Percentiles rank a stretch among this genome's conserved stretches.
Conservation (phyloP, 1,284 basidiomycete species). For the Ceratobasidium sp. region DNA sequence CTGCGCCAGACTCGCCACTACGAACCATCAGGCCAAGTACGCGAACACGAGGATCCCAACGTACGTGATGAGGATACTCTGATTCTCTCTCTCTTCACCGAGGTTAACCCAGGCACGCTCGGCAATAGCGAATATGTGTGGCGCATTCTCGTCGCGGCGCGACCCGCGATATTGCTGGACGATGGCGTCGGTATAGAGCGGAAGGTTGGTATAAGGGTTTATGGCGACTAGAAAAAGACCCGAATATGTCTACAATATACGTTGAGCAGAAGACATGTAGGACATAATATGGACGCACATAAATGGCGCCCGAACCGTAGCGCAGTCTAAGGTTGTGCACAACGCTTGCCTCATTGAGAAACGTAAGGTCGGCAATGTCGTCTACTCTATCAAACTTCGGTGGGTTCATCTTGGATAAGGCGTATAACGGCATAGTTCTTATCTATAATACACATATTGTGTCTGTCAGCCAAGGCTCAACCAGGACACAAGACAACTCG, state of each 20-base stretch:
- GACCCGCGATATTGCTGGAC: constrained; percentile 92
- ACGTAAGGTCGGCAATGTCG: constrained; percentile 98
- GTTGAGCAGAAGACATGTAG: constrained; percentile 9
- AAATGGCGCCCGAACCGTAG: constrained; percentile 92
- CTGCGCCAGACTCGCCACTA: constrained; percentile 97
- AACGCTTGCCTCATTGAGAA: constrained; percentile 97
- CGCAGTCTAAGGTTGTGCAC: constrained; percentile 94
- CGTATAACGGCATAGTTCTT: constrained; percentile 75
- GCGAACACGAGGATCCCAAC: constrained; percentile 47
- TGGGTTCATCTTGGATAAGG: constrained; percentile 94
- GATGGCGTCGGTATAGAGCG: constrained; percentile 92
- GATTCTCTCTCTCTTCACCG: constrained; percentile 96
- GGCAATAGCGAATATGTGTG: constrained; percentile 97
- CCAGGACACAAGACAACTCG: constrained; percentile 48
- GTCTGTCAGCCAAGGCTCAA: constrained; percentile 6
- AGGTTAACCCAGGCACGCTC: constrained; percentile 99
- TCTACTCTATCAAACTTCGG: constrained; percentile 98
- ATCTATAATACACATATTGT: constrained; percentile 55
- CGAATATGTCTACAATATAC: constrained; percentile 79
- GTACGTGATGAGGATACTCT: constrained; percentile 97
- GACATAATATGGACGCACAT: constrained; percentile 65
- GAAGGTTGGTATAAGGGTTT: constrained; percentile 94
- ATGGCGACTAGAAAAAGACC: constrained; percentile 97
- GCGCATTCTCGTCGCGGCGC: constrained; percentile 92
- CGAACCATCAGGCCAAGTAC: neutral